phyloP scores from a whole-genome alignment of 2,329 filamentous ascomycete species.

The Talaromyces sp. region DNA sequence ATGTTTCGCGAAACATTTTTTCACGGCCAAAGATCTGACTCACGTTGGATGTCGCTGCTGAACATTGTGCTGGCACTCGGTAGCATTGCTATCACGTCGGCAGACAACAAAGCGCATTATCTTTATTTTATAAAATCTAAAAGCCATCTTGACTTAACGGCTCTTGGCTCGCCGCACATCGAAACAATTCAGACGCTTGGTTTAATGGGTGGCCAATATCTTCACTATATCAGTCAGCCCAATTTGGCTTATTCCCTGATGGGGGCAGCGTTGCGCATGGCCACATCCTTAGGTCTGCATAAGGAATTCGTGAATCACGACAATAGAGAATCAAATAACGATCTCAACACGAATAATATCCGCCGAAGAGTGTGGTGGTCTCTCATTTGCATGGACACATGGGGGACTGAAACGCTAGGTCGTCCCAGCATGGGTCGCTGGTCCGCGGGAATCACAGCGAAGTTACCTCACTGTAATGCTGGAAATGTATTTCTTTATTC shows the following conservation, averaged over 20 bases:
- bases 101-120: conserved; percentile 59
- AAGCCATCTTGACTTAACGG: conserved; percentile 60
- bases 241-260: conserved; percentile 18
- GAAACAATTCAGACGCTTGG: conserved; percentile 50
- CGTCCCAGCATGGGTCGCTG: conserved; percentile 64
- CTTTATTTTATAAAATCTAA: conserved; percentile 65
- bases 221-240: conserved; percentile 17
- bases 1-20: conserved; percentile 60
- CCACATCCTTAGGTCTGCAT: conserved; percentile 15
- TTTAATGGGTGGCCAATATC: conserved; percentile 17
- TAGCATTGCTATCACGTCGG: conserved; percentile 61
- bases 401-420: conserved; percentile 65
- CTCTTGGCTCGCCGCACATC: conserved; percentile 64
- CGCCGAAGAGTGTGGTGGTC: conserved; percentile 60
- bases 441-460: conserved; percentile 62
- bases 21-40: conserved; percentile 54
- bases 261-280: conserved; percentile 17
- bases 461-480: conserved; percentile 49
- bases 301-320: conserved; percentile 2
- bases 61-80: conserved; percentile 75
- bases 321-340: background rate
- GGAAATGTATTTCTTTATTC: conserved; percentile 22
- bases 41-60: conserved; percentile 64
- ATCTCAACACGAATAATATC: background rate
- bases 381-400: conserved; percentile 67